These are phyloP conservation scores for Staphylotrichum tortipilum DNA, from an alignment of 495 filamentous ascomycete species.

Conservation along the genomic window DNA sequence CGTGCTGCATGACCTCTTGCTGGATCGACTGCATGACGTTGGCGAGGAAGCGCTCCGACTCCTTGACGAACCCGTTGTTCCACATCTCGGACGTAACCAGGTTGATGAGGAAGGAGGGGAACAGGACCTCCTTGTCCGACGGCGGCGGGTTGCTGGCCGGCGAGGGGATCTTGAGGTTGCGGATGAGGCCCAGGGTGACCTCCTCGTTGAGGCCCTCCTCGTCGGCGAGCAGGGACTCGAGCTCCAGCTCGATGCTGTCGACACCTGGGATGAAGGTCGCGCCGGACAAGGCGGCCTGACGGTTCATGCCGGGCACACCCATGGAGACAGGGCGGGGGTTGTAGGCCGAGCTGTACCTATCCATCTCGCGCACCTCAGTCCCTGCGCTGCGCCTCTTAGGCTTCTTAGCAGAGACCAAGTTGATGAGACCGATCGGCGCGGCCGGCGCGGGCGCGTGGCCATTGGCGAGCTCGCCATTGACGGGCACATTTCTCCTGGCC, in stretches of 20 bases:
- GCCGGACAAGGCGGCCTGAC: constrained; percentile 56
- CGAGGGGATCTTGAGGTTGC: constrained; percentile 88
- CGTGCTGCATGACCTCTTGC: constrained; percentile 97
- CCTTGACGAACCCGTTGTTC: constrained; percentile 99
- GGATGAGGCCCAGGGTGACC: constrained; percentile 88
- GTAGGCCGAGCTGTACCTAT: constrained; percentile 83
- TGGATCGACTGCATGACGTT: constrained; percentile 99
- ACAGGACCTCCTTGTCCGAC: constrained; percentile 96
- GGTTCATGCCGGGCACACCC: constrained; percentile 58
- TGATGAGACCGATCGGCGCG: constrained; percentile 74
- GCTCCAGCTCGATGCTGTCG: constrained; percentile 86
- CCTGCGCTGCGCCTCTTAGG: constrained; percentile 92
- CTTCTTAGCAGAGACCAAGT: constrained; percentile 94
- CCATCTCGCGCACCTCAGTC: constrained; percentile 70
- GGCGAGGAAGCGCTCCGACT: constrained; percentile 95
- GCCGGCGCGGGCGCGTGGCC: constrained; percentile 43
- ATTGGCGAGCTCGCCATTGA: constrained; percentile 67
- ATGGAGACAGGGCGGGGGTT: constrained; percentile 94
- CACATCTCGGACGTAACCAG: constrained; percentile 99
- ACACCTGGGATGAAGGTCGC: constrained; percentile 61
- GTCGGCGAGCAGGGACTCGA: constrained; percentile 87
- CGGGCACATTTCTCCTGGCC: constrained; percentile 56
- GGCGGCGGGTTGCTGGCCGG: constrained; percentile 76
- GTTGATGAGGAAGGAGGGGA: constrained; percentile 98
- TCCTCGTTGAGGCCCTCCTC: constrained; percentile 95